Evolutionary conservation across 176 grass and related monocot species (phyloP).

Genomic region (Triticum timopheevii): DNA sequence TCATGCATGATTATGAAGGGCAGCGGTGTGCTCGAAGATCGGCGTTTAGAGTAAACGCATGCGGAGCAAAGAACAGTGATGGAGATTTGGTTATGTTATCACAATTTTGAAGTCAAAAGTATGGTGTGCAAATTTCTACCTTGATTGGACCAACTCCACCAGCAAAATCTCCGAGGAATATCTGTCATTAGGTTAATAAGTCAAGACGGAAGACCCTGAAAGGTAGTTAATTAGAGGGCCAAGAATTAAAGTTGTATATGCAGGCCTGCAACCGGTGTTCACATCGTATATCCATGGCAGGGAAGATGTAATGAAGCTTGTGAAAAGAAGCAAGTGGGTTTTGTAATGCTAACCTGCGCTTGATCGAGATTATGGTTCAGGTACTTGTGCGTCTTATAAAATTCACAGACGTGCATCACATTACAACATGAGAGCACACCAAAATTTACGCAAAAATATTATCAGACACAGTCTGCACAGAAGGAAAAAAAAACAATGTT

Average conservation of each 20-base stretch:
- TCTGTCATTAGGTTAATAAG: neutral
- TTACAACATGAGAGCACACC: neutral
- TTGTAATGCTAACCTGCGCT: neutral
- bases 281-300: neutral
- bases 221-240: neutral
- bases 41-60: neutral
- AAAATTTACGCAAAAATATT: neutral
- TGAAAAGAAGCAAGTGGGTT: neutral
- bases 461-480: too few species aligned
- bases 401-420: neutral
- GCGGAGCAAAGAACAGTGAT: neutral
- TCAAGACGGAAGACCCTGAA: neutral
- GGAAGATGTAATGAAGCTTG: neutral
- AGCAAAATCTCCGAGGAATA: constrained; percentile 21
- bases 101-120: constrained; percentile 24
- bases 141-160: constrained; percentile 25
- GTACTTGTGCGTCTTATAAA: neutral
- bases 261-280: too few species aligned
- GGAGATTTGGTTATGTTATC: constrained; percentile 19
- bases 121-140: constrained; percentile 1
- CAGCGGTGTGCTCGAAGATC: neutral
- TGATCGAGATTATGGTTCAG: neutral
- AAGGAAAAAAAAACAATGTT: too few species aligned
- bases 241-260: neutral
- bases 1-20: neutral